Evolutionary conservation across 2,329 filamentous ascomycete genomes (phyloP).

Genomic region (Emergomyces africanus): DNA sequence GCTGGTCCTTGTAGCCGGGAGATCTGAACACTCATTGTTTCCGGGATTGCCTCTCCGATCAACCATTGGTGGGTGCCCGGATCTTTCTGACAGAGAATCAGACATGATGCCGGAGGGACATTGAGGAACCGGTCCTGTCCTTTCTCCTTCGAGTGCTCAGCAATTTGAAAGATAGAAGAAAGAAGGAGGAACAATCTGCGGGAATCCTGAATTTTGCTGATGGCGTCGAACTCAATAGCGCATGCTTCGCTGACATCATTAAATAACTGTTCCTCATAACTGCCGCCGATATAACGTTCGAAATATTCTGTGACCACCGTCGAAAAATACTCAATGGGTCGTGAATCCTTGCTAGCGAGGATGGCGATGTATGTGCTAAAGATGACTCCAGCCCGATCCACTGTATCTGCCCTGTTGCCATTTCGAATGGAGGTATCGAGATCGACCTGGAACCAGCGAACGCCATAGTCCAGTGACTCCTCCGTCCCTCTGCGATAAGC

Average conservation of each 20-base stretch:
- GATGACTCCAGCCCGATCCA: constrained; percentile 9
- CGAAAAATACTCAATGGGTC: constrained; percentile 13
- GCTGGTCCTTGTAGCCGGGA: constrained; percentile 6
- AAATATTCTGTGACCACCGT: constrained; percentile 13
- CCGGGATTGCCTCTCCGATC: constrained; percentile 13
- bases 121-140: constrained; percentile 13
- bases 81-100: constrained; percentile 15
- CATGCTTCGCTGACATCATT: constrained; percentile 14
- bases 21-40: constrained; percentile 7
- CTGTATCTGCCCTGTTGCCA: constrained; percentile 11
- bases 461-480: constrained; percentile 12
- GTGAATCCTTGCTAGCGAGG: constrained; percentile 10
- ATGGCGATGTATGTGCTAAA: constrained; percentile 11
- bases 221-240: constrained; percentile 12
- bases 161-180: constrained; percentile 17
- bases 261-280: constrained; percentile 13
- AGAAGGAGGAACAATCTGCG: constrained; percentile 10
- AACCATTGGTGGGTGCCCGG: constrained; percentile 12
- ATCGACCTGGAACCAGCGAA: constrained; percentile 13
- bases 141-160: constrained; percentile 11
- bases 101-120: constrained; percentile 12
- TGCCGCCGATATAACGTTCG: constrained; percentile 15
- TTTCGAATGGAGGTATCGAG: constrained; percentile 11
- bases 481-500: constrained; percentile 10
- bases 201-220: constrained; percentile 12